Percentiles rank a stretch among this genome's conserved stretches.
These are phyloP conservation scores for Podaxis mareebaensis DNA, from an alignment of 768 basidiomycete genomes.

Conservation along the genomic window DNA sequence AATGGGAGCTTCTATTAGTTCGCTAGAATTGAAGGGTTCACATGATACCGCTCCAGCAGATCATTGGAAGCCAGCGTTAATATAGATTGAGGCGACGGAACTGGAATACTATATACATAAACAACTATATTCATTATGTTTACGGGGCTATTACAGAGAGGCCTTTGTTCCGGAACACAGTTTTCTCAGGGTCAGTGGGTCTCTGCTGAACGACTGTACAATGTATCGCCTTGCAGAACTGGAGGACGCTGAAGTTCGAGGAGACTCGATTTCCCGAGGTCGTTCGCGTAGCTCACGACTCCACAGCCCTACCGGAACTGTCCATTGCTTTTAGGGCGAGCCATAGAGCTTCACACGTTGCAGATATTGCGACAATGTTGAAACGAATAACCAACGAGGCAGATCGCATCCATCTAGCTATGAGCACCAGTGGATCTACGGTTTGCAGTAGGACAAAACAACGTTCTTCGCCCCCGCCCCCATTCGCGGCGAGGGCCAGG, in stretches of 20 bases:
- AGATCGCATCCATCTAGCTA: neutral
- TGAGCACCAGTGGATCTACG: slow-evolving; percentile 2
- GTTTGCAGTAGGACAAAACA: slow-evolving; percentile 5
- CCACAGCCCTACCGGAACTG: slow-evolving; percentile 8
- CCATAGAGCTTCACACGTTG: neutral
- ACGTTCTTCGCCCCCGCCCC: slow-evolving; percentile 2
- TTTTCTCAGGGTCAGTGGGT: no score
- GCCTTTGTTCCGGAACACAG: no score
- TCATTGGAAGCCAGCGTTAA: neutral
- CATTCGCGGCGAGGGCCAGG: neutral
- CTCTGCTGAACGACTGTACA: no score
- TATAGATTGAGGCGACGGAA: neutral
- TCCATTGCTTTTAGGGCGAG: neutral
- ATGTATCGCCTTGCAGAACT: neutral
- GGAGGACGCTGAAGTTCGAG: neutral
- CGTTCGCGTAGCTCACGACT: neutral
- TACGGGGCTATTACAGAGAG: neutral
- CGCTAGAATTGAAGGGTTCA: neutral
- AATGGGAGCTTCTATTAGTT: neutral
- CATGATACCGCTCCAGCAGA: neutral
- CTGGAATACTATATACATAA: neutral
- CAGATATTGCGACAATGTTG: neutral
- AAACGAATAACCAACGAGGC: neutral
- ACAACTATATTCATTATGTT: neutral
- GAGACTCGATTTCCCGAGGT: neutral